Percentiles rank a stretch among this genome's conserved stretches.
These are phyloP conservation scores for Sarocladium brachiariae DNA, from an alignment of 2,329 filamentous ascomycete species.

Conservation along the genomic window DNA sequence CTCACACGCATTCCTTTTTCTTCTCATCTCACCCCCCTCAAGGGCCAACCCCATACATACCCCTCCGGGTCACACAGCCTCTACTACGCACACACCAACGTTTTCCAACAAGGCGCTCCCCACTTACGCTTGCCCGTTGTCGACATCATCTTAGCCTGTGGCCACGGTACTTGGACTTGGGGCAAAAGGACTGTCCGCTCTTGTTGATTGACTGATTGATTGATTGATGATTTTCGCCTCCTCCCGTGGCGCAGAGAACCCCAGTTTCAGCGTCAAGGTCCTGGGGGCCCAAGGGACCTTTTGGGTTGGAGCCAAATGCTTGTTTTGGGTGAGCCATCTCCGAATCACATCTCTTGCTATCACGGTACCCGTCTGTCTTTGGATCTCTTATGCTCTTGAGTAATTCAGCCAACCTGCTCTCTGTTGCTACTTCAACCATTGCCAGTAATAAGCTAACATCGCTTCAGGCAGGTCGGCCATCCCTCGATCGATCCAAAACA, in stretches of 20 bases:
- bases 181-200: background rate
- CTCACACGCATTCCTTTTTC: background rate
- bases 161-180: slow-evolving; percentile 2
- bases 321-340: slow-evolving; percentile 4
- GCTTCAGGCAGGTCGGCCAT: slow-evolving; percentile 3
- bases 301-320: slow-evolving; percentile 6
- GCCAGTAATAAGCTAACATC: background rate
- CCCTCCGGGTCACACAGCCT: too few relatives aligned
- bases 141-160: slow-evolving; percentile 8
- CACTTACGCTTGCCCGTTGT: slow-evolving; percentile 3
- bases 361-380: background rate
- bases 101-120: background rate
- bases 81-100: background rate
- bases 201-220: too few relatives aligned
- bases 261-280: background rate
- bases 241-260: background rate
- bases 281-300: background rate
- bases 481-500: background rate
- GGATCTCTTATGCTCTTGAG: too few relatives aligned
- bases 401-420: background rate
- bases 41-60: background rate
- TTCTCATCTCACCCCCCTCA: background rate
- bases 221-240: slow-evolving; percentile 9
- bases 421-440: background rate
- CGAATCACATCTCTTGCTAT: slow-evolving; percentile 4